Conservation (phyloP, 306 rosid genomes). For the Gastrolobium villosum region DNA sequence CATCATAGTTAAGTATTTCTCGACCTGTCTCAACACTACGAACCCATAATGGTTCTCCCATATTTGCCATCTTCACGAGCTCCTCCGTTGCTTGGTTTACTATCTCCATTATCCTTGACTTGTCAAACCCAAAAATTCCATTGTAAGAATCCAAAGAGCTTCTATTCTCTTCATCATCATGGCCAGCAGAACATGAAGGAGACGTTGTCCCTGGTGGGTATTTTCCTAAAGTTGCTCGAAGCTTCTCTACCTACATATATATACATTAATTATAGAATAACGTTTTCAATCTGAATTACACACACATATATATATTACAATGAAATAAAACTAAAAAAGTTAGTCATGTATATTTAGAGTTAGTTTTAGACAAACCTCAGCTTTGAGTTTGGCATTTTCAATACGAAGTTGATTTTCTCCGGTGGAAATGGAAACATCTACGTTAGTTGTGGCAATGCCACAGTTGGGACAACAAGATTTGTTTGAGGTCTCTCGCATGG, state of each 20-base stretch:
- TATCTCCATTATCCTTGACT: conserved; percentile 71
- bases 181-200: conserved; percentile 61
- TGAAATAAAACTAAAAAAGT: background rate
- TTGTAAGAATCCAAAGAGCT: conserved; percentile 70
- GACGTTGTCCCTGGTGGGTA: conserved; percentile 52
- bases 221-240: conserved; percentile 57
- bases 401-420: conserved; percentile 70
- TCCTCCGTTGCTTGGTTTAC: conserved; percentile 70
- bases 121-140: conserved; percentile 69
- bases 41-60: conserved; percentile 70
- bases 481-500: conserved; percentile 61
- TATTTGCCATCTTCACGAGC: conserved; percentile 71
- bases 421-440: conserved; percentile 51
- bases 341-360: too few relatives aligned
- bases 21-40: conserved; percentile 77
- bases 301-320: background rate
- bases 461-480: conserved; percentile 74
- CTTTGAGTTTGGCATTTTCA: conserved; percentile 77
- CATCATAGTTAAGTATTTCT: conserved; percentile 75
- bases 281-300: too few relatives aligned
- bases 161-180: conserved; percentile 63
- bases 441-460: conserved; percentile 59
- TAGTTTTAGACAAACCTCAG: conserved; percentile 56
- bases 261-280: too few relatives aligned
- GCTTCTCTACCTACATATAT: conserved; percentile 64